Percentiles rank a stretch among this genome's conserved stretches.
phyloP scores from a whole-genome alignment of 2,329 filamentous ascomycete species.

The Microsporum audouinii region DNA sequence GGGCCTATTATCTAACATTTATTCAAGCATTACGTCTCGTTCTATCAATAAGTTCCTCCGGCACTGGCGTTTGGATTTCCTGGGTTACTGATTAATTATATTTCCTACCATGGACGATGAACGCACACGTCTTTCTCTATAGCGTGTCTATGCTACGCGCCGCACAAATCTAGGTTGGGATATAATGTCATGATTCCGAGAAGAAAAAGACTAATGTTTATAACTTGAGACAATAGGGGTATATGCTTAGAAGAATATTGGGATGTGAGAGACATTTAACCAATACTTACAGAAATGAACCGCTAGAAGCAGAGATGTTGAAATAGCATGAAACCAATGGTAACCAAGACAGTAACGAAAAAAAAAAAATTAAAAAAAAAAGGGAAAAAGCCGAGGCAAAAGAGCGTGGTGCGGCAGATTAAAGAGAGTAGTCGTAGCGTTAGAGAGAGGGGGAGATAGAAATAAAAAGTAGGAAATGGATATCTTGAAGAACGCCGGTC shows the following conservation, averaged over 20 bases:
- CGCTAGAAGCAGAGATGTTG: neutral
- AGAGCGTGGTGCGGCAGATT: neutral
- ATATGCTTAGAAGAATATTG: conserved; percentile 3
- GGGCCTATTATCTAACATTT: neutral
- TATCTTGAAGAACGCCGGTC: conserved; percentile 1
- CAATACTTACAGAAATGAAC: neutral
- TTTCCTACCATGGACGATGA: neutral
- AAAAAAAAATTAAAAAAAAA: neutral
- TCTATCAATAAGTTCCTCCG: neutral
- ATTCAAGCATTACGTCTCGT: neutral
- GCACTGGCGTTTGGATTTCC: neutral
- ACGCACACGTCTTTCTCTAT: neutral
- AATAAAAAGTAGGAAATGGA: neutral
- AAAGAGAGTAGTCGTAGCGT: conserved; percentile 1
- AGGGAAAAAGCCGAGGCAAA: neutral
- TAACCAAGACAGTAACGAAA: neutral
- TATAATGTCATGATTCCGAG: neutral
- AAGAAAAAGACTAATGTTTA: neutral
- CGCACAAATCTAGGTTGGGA: neutral
- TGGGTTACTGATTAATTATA: neutral
- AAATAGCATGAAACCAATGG: neutral
- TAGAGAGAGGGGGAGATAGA: neutral
- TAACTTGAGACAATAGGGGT: neutral
- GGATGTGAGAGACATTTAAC: neutral
- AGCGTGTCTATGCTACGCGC: neutral